Evolutionary conservation across 2,329 filamentous ascomycete species (phyloP).

Genomic region (Phaeosphaeria sp.): DNA sequence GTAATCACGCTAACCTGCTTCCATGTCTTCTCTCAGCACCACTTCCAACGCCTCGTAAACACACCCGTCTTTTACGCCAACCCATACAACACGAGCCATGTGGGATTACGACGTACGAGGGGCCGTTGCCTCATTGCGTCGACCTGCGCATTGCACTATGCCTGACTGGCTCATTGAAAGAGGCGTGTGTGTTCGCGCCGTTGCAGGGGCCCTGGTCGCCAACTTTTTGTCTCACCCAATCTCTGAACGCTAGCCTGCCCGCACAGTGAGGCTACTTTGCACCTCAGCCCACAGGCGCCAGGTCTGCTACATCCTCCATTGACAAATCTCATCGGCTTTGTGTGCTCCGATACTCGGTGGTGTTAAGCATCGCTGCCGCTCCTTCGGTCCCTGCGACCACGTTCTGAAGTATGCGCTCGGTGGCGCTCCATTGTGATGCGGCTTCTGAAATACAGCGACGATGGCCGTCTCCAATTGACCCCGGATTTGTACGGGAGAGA

Average conservation of each 20-base stretch:
- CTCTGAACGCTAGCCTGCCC: not conserved
- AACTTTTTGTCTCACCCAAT: not conserved
- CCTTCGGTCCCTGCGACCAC: no score
- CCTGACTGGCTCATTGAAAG: no score
- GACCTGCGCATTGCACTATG: no score
- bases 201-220: not conserved
- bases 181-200: not conserved
- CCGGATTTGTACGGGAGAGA: not conserved
- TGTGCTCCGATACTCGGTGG: no score
- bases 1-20: slow-evolving; percentile 4
- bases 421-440: not conserved
- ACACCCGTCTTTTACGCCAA: not conserved
- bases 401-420: no score
- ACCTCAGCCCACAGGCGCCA: no score
- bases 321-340: no score
- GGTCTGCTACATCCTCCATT: no score
- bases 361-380: no score
- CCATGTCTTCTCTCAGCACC: not conserved
- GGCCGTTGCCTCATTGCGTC: no score
- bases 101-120: no score
- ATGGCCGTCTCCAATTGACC: not conserved
- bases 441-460: not conserved
- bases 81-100: not conserved
- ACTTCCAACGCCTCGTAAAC: not conserved
- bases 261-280: no score